Percentiles rank a stretch among this genome's conserved stretches.
These are phyloP conservation scores for Termitomyces sp. DNA, from an alignment of 768 basidiomycete genomes.

Conservation along the genomic window DNA sequence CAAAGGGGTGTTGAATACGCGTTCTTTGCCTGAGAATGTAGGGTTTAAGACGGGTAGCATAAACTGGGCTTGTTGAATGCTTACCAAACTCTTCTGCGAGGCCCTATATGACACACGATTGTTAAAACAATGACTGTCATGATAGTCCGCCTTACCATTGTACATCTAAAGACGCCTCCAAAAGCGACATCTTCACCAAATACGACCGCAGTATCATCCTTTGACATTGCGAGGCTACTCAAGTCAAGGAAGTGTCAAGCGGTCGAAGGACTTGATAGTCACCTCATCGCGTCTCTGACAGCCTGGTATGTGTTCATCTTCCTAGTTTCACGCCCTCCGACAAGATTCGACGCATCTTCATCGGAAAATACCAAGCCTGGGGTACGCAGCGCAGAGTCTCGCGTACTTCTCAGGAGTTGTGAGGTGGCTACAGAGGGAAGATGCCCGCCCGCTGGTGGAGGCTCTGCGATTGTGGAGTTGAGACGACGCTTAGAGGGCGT, in stretches of 20 bases:
- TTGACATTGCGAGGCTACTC: conserved; percentile 71
- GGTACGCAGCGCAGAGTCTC: conserved; percentile 69
- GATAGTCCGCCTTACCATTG: conserved; percentile 56
- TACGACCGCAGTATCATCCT: conserved; percentile 84
- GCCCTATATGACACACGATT: conserved; percentile 44
- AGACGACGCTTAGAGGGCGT: conserved; percentile 30
- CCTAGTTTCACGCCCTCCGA: conserved; percentile 81
- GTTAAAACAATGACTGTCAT: neutral
- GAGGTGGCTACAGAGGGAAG: conserved; percentile 71
- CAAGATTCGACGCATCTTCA: conserved; percentile 46
- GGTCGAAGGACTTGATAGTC: conserved; percentile 8
- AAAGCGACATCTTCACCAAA: conserved; percentile 94
- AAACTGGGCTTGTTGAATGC: conserved; percentile 19
- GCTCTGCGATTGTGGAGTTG: conserved; percentile 54
- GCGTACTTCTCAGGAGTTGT: conserved; percentile 55
- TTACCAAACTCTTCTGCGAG: conserved; percentile 90
- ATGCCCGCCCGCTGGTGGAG: conserved; percentile 81
- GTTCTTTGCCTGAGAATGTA: conserved; percentile 62
- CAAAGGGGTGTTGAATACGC: conserved; percentile 93
- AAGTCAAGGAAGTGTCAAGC: neutral
- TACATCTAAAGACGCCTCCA: conserved; percentile 92
- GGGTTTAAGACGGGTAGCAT: conserved; percentile 5
- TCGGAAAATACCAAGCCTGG: conserved; percentile 73
- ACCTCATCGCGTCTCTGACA: conserved; percentile 88
- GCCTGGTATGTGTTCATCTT: conserved; percentile 98